These are phyloP conservation scores for Apocynum venetum DNA, from an alignment of 257 asterid species.

Conservation along the genomic window DNA sequence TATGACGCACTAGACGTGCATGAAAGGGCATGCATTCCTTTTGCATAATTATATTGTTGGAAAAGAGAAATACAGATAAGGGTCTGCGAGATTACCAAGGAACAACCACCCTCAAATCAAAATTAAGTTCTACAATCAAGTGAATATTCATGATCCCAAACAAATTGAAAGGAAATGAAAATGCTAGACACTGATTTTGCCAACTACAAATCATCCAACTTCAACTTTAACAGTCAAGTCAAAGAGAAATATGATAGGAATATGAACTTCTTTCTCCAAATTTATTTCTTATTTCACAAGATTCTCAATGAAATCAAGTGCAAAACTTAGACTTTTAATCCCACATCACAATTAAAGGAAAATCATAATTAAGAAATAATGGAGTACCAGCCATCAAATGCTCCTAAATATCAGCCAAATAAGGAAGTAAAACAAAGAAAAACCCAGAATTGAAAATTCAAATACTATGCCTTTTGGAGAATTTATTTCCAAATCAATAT, in stretches of 20 bases:
- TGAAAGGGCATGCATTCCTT: background rate
- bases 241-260: background rate
- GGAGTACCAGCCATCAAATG: background rate
- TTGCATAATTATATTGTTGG: background rate
- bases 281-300: background rate
- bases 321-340: background rate
- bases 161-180: background rate
- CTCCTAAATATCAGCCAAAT: background rate
- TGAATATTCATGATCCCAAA: background rate
- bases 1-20: background rate
- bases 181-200: background rate
- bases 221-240: background rate
- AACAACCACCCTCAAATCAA: background rate
- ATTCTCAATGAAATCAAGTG: background rate
- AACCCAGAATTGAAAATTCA: conserved; percentile 17
- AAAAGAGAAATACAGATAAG: background rate
- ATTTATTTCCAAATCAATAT: background rate
- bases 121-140: background rate
- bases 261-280: background rate
- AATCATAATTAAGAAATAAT: background rate
- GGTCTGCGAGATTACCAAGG: background rate
- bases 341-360: background rate
- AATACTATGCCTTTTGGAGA: background rate
- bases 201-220: conserved; percentile 1
- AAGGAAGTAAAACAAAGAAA: conserved; percentile 1